These are phyloP conservation scores for Sedum album DNA, from an alignment of 164 flowering plant species.

Conservation along the genomic window DNA sequence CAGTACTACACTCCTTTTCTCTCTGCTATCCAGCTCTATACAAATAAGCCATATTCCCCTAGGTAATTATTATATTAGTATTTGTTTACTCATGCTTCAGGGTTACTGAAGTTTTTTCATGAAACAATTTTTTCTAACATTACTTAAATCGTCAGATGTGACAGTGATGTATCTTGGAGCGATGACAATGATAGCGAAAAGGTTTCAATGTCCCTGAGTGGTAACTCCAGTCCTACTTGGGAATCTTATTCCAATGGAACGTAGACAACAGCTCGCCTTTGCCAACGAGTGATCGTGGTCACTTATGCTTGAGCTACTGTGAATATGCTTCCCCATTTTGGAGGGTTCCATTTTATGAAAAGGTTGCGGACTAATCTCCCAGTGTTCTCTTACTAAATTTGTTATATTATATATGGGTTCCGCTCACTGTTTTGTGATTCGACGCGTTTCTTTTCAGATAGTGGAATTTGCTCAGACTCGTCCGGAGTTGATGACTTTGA, in stretches of 20 bases:
- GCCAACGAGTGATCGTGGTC: neutral
- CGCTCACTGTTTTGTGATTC: neutral
- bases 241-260: neutral
- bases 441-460: neutral
- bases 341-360: conserved; percentile 5
- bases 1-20: conserved; percentile 9
- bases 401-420: neutral
- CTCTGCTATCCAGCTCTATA: neutral
- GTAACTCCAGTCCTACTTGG: conserved; percentile 5
- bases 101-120: neutral
- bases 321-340: conserved; percentile 10
- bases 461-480: neutral
- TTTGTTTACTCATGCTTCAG: neutral
- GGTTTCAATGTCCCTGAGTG: neutral
- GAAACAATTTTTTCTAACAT: neutral
- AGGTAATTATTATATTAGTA: conserved; percentile 7
- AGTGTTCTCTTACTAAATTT: neutral
- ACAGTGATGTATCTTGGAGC: conserved; percentile 9
- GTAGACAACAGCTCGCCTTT: neutral
- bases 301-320: conserved; percentile 3
- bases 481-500: conserved; percentile 6
- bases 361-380: neutral
- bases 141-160: neutral
- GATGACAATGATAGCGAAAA: conserved; percentile 6
- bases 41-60: neutral